Conservation (phyloP, 2,329 filamentous ascomycete genomes). For the Coleophoma cylindrospora region DNA sequence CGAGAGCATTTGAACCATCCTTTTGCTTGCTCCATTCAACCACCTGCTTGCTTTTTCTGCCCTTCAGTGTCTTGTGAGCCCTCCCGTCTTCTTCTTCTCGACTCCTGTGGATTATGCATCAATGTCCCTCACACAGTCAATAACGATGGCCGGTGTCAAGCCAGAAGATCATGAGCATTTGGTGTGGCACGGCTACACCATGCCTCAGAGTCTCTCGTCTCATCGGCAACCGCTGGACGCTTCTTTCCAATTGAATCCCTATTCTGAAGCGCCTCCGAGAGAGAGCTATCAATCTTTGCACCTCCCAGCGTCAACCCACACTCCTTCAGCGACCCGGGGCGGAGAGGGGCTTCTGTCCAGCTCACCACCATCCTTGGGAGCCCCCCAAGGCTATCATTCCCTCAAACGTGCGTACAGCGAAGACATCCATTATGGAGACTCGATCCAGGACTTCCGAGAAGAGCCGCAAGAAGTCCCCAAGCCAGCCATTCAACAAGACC, state of each 20-base stretch:
- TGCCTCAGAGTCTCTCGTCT: slow-evolving; percentile 16
- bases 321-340: slow-evolving; percentile 15
- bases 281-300: slow-evolving; percentile 24
- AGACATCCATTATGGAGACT: slow-evolving; percentile 20
- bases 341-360: slow-evolving; percentile 16
- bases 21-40: slow-evolving; percentile 4
- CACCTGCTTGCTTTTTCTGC: neutral
- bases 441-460: slow-evolving; percentile 22
- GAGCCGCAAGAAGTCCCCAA: slow-evolving; percentile 22
- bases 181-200: slow-evolving; percentile 25
- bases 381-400: slow-evolving; percentile 26
- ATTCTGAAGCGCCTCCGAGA: slow-evolving; percentile 21
- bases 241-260: slow-evolving; percentile 17
- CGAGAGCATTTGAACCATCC: slow-evolving; percentile 16
- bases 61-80: neutral
- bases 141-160: slow-evolving; percentile 27
- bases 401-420: slow-evolving; percentile 26
- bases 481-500: slow-evolving; percentile 26
- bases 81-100: neutral
- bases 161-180: slow-evolving; percentile 25
- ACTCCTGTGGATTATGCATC: slow-evolving; percentile 16
- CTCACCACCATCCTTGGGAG: slow-evolving; percentile 21
- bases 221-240: slow-evolving; percentile 20
- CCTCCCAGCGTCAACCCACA: slow-evolving; percentile 18
- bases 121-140: slow-evolving; percentile 25